These are phyloP conservation scores for Phyllosticta citriasiana DNA, from an alignment of 2,329 filamentous ascomycete genomes.

Conservation along the genomic window DNA sequence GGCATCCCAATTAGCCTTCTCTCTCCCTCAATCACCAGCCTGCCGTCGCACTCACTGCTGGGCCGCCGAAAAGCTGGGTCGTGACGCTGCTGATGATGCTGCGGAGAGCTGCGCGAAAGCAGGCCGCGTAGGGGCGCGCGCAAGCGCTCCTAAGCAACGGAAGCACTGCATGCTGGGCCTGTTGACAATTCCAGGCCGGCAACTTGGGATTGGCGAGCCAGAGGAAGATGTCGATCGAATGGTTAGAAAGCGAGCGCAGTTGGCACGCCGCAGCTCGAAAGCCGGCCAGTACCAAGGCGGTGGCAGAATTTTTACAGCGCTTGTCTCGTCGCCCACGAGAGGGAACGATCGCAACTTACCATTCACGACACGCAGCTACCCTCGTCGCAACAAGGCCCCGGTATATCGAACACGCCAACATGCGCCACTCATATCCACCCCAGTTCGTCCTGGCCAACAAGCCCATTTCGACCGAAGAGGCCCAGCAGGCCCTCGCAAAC, in stretches of 20 bases:
- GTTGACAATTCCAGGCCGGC: not conserved
- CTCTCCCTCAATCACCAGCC: conserved; percentile 14
- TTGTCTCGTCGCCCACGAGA: not conserved
- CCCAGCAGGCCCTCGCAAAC: conserved; percentile 26
- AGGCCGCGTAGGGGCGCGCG: conserved; percentile 11
- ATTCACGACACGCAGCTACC: not conserved
- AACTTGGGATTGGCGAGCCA: not conserved
- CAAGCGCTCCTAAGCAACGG: conserved; percentile 20
- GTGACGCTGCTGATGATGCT: conserved; percentile 6
- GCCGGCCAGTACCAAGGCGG: not conserved
- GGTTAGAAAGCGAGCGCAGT: not conserved
- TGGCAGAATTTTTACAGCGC: conserved; percentile 8
- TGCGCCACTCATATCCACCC: conserved; percentile 27
- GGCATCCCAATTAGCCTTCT: not conserved
- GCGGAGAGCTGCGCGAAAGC: conserved; percentile 11
- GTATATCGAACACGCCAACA: conserved; percentile 12
- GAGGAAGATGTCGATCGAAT: not conserved
- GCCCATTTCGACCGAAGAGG: conserved; percentile 23
- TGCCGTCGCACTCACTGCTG: conserved; percentile 11
- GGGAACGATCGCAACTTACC: not conserved
- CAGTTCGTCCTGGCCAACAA: conserved; percentile 22
- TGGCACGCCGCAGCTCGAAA: conserved; percentile 1
- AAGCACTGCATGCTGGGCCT: conserved; percentile 23
- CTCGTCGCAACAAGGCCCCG: not conserved
- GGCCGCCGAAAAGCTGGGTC: conserved; percentile 14